Percentiles rank a stretch among this genome's conserved stretches.
phyloP scores from a whole-genome alignment of 495 filamentous ascomycete genomes.

The Coniosporium apollinis region DNA sequence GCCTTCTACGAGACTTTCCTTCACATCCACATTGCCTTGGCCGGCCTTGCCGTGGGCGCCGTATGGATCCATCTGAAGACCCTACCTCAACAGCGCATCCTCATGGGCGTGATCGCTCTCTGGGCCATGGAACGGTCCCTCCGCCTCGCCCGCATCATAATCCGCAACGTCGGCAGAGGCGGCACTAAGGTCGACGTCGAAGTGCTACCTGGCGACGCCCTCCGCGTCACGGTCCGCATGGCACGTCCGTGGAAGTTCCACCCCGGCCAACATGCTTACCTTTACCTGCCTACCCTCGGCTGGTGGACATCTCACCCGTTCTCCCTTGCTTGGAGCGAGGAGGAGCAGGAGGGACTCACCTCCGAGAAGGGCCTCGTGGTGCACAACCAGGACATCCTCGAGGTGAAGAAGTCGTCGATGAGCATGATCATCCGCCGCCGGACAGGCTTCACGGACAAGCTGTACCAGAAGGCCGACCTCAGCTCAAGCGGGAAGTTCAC shows the following conservation, averaged over 20 bases:
- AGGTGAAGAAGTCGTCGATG: conserved; percentile 32
- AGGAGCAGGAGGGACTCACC: conserved; percentile 13
- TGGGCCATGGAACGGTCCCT: conserved; percentile 64
- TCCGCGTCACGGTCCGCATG: conserved; percentile 64
- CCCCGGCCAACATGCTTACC: conserved; percentile 77
- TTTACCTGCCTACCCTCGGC: conserved; percentile 61
- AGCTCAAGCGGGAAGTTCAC: conserved; percentile 28
- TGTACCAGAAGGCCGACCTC: conserved; percentile 47
- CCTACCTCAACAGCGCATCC: conserved; percentile 45
- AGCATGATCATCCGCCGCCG: conserved; percentile 73
- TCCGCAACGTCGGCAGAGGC: conserved; percentile 47
- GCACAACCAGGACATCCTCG: conserved; percentile 21
- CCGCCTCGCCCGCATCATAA: conserved; percentile 51
- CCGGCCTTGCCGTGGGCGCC: conserved; percentile 39
- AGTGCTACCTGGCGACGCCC: conserved; percentile 63
- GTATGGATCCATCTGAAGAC: conserved; percentile 55
- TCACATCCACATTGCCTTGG: conserved; percentile 59
- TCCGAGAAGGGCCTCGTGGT: conserved; percentile 23
- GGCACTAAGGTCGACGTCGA: conserved; percentile 59
- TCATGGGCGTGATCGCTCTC: conserved; percentile 48
- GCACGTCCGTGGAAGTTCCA: conserved; percentile 59
- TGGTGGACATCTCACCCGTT: conserved; percentile 87
- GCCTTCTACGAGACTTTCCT: conserved; percentile 95
- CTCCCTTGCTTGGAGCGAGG: conserved; percentile 71
- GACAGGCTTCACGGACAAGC: conserved; percentile 69